Percentiles rank a stretch among this genome's conserved stretches.
Evolutionary conservation across 2,329 filamentous ascomycete species (phyloP).

Genomic region (Pestalotiopsis sp.): DNA sequence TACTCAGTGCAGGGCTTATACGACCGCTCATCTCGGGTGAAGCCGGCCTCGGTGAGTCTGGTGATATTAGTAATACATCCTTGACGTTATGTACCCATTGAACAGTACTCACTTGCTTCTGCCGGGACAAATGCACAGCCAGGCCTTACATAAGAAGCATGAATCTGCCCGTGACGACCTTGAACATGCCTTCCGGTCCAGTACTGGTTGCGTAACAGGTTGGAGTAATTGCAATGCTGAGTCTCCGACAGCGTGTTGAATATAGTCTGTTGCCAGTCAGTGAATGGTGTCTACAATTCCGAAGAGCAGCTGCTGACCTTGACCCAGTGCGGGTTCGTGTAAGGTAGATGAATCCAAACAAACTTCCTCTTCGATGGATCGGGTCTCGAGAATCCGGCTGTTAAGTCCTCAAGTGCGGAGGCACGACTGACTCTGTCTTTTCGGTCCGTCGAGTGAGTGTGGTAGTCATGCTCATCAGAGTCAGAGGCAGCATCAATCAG

Average conservation of each 20-base stretch:
- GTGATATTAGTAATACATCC: not conserved
- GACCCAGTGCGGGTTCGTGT: slow-evolving; percentile 61
- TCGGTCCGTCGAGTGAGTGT: slow-evolving; percentile 11
- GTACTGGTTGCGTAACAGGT: slow-evolving; percentile 48
- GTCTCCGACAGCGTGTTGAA: slow-evolving; percentile 48
- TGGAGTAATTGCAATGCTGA: slow-evolving; percentile 41
- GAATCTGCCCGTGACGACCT: slow-evolving; percentile 51
- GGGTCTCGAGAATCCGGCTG: slow-evolving; percentile 43
- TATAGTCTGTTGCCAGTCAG: slow-evolving; percentile 28
- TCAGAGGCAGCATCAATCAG: not conserved
- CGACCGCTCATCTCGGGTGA: slow-evolving; percentile 28
- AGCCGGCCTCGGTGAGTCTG: slow-evolving; percentile 40
- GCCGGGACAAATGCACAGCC: slow-evolving; percentile 49
- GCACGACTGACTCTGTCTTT: slow-evolving; percentile 17
- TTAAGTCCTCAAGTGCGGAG: slow-evolving; percentile 30
- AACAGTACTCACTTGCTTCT: slow-evolving; percentile 29
- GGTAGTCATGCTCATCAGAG: slow-evolving; percentile 11
- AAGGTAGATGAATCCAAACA: slow-evolving; percentile 60
- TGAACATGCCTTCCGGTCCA: slow-evolving; percentile 52
- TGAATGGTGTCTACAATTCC: slow-evolving; percentile 24
- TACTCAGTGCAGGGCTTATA: slow-evolving; percentile 24
- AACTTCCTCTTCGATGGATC: slow-evolving; percentile 48
- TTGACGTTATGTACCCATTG: not conserved
- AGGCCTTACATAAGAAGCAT: slow-evolving; percentile 52
- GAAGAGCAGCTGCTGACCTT: slow-evolving; percentile 41